Base-by-base conservation (phyloP, 768 basidiomycete species). In the Calvatia gigantea region DNA sequence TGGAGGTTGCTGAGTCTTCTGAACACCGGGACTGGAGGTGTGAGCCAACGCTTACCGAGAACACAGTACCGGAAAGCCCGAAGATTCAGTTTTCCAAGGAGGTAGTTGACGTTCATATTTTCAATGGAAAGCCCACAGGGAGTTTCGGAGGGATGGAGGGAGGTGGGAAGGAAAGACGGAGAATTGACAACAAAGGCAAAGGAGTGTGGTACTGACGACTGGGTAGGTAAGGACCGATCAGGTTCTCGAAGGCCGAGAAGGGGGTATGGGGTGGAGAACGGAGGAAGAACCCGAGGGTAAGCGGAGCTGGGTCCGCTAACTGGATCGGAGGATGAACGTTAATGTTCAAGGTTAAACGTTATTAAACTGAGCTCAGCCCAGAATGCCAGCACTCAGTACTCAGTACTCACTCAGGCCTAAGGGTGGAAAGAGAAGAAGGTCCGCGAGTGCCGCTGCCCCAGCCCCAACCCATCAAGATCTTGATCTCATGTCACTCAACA, bases 11-110 rank as follows among this genome's bases (percentile, higher is more conserved):
- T 33, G 37, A 17, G 11, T 23, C n/a, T 44, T 8, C 15, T 8
- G 19, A 19, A 42, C 12, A 9, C 17, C 17, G 11, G 23, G n/a
- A 15, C 15, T 38, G 17, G 27, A n/a, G 27, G 27, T 1, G 33
- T 17, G 21, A 23, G 25, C 43, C 15, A 21, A 37, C 32, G 65
- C 80, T 47, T 54, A 87, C 88, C 80, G 65, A 88, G 84, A 56
- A 84, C 73, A 57, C 81, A 54, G 68, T 81, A 87, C 50, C 87
- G 84, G 61, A 76, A 70, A 49, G 73, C 66, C 62, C 78, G 72
- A 61, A 87, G 70, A 56, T 73, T 59, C 61, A 56, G 19, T 33
- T 49, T 56, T 56, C 38, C 38, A 42, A 48, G 41, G 12, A 52
- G 31, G 42, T 49, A 33, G 38, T 68, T 73, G 59, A 67, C 69